A percentile compares a stretch with the other conserved stretches of the same genome.
Conservation (phyloP, 2,329 filamentous ascomycete genomes). For the Graphilbum sp. region DNA sequence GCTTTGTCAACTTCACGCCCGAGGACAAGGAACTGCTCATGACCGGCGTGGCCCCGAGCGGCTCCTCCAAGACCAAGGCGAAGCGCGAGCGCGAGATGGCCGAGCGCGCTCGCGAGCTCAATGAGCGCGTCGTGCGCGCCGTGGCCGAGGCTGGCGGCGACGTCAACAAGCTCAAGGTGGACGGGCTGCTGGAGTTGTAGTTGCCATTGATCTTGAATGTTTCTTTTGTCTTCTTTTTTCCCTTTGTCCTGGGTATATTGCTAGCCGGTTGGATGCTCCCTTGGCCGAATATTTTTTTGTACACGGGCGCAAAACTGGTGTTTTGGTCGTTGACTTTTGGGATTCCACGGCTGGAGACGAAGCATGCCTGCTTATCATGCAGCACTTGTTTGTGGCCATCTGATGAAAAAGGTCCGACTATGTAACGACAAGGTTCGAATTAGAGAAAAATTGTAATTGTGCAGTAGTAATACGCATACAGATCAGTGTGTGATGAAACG, state of each 20-base stretch:
- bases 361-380: too few relatives aligned
- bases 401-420: too few relatives aligned
- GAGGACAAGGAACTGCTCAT: conserved; percentile 64
- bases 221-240: neutral
- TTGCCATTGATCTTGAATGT: neutral
- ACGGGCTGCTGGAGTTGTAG: neutral
- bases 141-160: conserved; percentile 58
- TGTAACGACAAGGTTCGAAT: too few relatives aligned
- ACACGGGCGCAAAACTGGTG: too few relatives aligned
- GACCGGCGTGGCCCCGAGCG: conserved; percentile 79
- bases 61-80: conserved; percentile 89
- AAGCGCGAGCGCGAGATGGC: conserved; percentile 72
- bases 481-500: too few relatives aligned
- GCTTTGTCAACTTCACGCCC: conserved; percentile 85
- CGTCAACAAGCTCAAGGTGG: conserved; percentile 22
- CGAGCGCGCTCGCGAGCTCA: conserved; percentile 55
- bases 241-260: neutral
- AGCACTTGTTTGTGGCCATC: too few relatives aligned
- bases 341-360: too few relatives aligned
- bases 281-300: too few relatives aligned
- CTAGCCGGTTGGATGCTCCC: too few relatives aligned
- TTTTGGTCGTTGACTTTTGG: too few relatives aligned
- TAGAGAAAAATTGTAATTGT: too few relatives aligned
- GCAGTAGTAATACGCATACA: too few relatives aligned
- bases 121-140: conserved; percentile 51